phyloP scores from a whole-genome alignment of 352 stramenopile species.

The Globisporangium acanthophoron region DNA sequence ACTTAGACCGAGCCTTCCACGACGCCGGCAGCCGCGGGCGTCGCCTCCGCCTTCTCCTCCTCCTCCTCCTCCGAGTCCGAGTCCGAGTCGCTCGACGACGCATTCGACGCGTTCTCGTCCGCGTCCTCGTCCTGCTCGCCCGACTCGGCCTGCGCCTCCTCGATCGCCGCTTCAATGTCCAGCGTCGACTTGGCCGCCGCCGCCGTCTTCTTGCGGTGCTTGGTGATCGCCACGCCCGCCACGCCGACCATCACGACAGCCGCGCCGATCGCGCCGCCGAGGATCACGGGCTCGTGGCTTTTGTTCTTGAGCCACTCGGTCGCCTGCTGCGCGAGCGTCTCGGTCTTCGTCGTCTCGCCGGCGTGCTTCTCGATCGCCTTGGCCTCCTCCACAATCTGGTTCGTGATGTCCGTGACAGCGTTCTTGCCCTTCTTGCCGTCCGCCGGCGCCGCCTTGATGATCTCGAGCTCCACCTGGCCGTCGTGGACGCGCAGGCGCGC shows the following conservation, averaged over 20 bases:
- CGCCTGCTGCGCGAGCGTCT: constrained; percentile 35
- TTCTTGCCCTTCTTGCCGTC: constrained; percentile 14
- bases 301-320: constrained; percentile 38
- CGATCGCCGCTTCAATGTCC: constrained; percentile 22
- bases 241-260: constrained; percentile 41
- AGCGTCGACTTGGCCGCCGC: constrained; percentile 38
- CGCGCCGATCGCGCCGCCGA: constrained; percentile 36
- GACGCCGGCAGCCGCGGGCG: constrained; percentile 24
- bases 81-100: constrained; percentile 21
- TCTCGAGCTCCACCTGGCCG: constrained; percentile 45
- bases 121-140: constrained; percentile 32
- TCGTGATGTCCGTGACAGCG: constrained; percentile 12
- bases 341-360: constrained; percentile 13
- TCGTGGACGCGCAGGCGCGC: constrained; percentile 42
- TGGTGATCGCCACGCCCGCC: constrained; percentile 35
- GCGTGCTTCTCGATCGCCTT: constrained; percentile 5
- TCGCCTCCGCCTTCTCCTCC: constrained; percentile 29
- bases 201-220: constrained; percentile 34
- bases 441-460: constrained; percentile 27
- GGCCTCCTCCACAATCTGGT: constrained; percentile 16
- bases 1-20: constrained; percentile 63
- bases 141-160: constrained; percentile 29
- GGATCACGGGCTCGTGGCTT: constrained; percentile 25
- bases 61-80: constrained; percentile 33
- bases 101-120: constrained; percentile 18